Conservation (phyloP, 2,329 filamentous ascomycete species). For the Xylariales sp. region DNA sequence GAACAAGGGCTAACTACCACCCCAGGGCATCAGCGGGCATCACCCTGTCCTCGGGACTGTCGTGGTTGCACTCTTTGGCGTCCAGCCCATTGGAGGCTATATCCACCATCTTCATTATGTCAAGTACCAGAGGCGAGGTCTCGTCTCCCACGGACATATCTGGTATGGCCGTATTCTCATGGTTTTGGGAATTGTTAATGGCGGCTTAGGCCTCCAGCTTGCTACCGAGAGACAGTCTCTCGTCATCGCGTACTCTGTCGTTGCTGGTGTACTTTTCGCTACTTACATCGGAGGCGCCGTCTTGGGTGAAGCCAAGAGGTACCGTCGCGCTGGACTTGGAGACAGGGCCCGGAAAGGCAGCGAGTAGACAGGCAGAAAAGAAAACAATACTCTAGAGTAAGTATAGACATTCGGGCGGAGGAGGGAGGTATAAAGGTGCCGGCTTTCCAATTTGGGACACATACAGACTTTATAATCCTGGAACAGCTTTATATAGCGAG, state of each 20-base stretch:
- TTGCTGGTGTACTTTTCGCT: constrained; percentile 62
- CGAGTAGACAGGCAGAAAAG: not conserved
- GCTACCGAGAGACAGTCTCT: constrained; percentile 55
- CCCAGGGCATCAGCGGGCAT: constrained; percentile 62
- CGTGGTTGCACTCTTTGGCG: constrained; percentile 63
- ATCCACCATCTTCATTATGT: constrained; percentile 68
- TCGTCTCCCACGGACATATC: constrained; percentile 68
- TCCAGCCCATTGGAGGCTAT: constrained; percentile 69
- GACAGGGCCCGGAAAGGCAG: constrained; percentile 17
- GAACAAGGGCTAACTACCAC: constrained; percentile 2
- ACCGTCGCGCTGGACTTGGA: not conserved
- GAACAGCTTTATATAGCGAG: constrained; percentile 19
- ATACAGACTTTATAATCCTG: not conserved
- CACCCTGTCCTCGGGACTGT: constrained; percentile 69
- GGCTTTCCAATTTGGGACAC: not conserved
- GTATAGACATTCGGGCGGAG: constrained; percentile 4
- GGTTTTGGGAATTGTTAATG: constrained; percentile 70
- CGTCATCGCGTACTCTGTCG: constrained; percentile 66
- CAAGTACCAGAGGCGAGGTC: constrained; percentile 59
- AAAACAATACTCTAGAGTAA: not conserved
- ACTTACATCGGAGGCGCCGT: constrained; percentile 53
- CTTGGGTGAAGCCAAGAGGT: constrained; percentile 36
- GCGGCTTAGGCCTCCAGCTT: constrained; percentile 69
- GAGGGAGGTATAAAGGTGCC: not conserved
- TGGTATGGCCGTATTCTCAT: constrained; percentile 72